Evolutionary conservation across 176 grass and related monocot genomes (phyloP), one percentile per base, ranked within the genome.

Genomic region (Juncus inflexus): DNA sequence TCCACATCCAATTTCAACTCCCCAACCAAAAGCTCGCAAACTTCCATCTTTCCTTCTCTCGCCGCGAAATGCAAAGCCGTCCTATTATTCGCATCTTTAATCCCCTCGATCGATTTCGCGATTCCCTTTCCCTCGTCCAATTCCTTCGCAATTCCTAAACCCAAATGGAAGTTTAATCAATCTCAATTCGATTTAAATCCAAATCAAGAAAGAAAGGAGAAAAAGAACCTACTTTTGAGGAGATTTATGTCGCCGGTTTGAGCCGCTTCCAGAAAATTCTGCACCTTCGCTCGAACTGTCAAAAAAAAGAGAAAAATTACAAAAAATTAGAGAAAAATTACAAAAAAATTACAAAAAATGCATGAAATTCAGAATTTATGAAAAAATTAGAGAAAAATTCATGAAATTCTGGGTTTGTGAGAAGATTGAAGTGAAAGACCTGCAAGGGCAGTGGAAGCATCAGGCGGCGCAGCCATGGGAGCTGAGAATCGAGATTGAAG

Each of bases 41-140:
- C 73, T 7, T 89, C 70, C 39, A 79, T 89, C 39, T 70, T 79
- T 3, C 92, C 85, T 45, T 86, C 85, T 58, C 85, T 77, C 0
- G 92, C 87, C 0, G 92, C 82, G 42, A 97, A 97, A 79, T 97
- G 94, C 19, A 97, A 86, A 37, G 88, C 88, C 0, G 92, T 86
- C 62, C 92, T 86, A 28, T 72, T 84, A 69, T 97, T 97, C 38
- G 84, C 92, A 40, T 97, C 92, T 54, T 79, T 72, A 15, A 89
- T 79, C 40, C 76, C 87, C 4, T 77, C 66, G 3, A 79, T 84
- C 5, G 81, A 86, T n/a, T 72, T 63, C 14, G 85, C 77, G 50
- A 78, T 65, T 67, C 88, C 94, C 67, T 83, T 78, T 42, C 94
- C 88, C 59, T 91, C 94, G 55, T 91, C 94, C 60, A 97, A 81